These are phyloP conservation scores for Chalciporus piperatus DNA, from an alignment of 768 basidiomycete genomes.

Conservation along the genomic window DNA sequence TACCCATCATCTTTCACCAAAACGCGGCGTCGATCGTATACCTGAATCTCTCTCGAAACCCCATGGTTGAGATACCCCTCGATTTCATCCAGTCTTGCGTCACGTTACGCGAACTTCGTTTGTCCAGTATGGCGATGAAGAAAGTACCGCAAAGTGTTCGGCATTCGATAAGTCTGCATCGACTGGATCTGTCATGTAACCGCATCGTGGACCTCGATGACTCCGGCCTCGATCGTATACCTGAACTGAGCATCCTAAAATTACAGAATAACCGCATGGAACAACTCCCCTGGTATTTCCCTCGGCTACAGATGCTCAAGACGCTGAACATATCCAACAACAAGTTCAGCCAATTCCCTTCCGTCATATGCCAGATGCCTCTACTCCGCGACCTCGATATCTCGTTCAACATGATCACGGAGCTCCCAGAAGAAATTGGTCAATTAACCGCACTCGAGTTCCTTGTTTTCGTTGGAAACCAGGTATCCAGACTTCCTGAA, in stretches of 20 bases:
- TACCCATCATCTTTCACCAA: conserved; percentile 83
- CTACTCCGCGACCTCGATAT: conserved; percentile 84
- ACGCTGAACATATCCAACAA: conserved; percentile 95
- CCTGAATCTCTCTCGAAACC: conserved; percentile 89
- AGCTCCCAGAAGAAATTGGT: conserved; percentile 79
- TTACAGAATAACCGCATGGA: conserved; percentile 92
- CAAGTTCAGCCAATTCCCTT: conserved; percentile 76
- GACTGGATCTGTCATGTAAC: conserved; percentile 89
- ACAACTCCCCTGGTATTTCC: conserved; percentile 82
- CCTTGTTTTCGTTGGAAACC: conserved; percentile 84
- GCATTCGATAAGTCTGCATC: conserved; percentile 66
- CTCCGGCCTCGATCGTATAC: conserved; percentile 75
- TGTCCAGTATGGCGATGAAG: conserved; percentile 93
- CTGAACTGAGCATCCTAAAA: conserved; percentile 62
- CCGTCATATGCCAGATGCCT: conserved; percentile 68
- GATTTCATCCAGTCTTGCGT: conserved; percentile 93
- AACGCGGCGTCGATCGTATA: conserved; percentile 81
- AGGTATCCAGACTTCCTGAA: conserved; percentile 67
- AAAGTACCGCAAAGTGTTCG: conserved; percentile 84
- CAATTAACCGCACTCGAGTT: conserved; percentile 63
- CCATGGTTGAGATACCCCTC: conserved; percentile 92
- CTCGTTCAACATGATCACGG: conserved; percentile 88
- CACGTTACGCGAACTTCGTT: conserved; percentile 76
- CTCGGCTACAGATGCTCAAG: conserved; percentile 64
- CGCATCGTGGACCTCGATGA: conserved; percentile 87